phyloP scores from a whole-genome alignment of 305 asterid genomes.

The Rubia balearica region DNA sequence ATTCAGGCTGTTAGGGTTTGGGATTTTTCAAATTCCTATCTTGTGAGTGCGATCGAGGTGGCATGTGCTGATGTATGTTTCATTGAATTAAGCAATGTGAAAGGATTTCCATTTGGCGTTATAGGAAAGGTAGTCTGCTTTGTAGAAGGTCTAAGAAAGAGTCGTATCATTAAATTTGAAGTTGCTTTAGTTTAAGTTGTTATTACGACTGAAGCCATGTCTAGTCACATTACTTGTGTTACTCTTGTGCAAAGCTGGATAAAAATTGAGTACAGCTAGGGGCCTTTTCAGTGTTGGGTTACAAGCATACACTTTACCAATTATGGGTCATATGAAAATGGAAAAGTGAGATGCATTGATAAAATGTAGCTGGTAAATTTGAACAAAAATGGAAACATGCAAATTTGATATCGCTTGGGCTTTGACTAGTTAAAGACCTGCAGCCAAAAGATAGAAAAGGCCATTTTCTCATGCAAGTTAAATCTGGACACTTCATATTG shows the following conservation, averaged over 20 bases:
- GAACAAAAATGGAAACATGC: neutral
- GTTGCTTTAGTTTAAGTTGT: neutral
- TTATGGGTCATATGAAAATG: too few species aligned
- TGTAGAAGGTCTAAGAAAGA: neutral
- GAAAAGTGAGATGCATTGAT: neutral
- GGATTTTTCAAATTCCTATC: neutral
- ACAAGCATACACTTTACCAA: neutral
- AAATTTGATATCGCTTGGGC: neutral
- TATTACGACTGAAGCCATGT: neutral
- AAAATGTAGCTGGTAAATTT: too few species aligned
- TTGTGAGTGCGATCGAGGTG: neutral
- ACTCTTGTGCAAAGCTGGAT: neutral
- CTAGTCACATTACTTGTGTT: neutral
- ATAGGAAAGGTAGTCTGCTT: neutral
- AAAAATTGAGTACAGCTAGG: neutral
- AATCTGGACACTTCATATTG: neutral
- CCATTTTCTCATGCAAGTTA: neutral
- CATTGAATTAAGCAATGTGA: neutral
- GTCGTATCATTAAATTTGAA: neutral
- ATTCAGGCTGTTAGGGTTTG: neutral
- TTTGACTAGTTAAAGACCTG: neutral
- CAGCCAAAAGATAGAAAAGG: neutral
- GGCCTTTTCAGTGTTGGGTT: neutral
- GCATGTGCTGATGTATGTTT: neutral
- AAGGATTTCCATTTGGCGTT: neutral